Conservation (phyloP, 768 basidiomycete species). For the Auriscalpium microsporum region DNA sequence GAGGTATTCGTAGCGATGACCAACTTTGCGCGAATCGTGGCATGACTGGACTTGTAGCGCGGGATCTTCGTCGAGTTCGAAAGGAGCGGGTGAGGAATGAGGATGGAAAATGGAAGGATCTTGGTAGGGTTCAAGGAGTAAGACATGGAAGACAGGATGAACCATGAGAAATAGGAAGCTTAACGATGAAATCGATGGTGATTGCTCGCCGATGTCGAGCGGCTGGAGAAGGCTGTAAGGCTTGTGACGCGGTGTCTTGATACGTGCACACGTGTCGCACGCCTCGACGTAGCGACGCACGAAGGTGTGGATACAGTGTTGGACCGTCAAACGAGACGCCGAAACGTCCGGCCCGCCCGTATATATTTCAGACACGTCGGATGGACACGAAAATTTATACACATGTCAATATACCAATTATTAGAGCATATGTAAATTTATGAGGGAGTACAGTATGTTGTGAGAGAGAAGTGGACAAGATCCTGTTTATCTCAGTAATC, state of each 20-base stretch:
- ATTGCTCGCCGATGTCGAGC: slow-evolving; percentile 21
- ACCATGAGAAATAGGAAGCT: slow-evolving; percentile 15
- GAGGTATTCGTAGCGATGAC: slow-evolving; percentile 29
- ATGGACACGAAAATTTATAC: too few species aligned
- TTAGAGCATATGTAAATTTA: too few species aligned
- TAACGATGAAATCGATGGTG: slow-evolving; percentile 17
- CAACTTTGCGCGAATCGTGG: slow-evolving; percentile 26
- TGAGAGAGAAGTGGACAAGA: too few species aligned
- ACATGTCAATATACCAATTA: too few species aligned
- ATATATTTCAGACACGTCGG: too few species aligned
- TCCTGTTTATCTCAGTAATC: too few species aligned
- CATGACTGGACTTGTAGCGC: slow-evolving; percentile 18
- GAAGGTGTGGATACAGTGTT: slow-evolving; percentile 17
- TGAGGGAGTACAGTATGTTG: too few species aligned
- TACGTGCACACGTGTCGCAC: slow-evolving; percentile 23
- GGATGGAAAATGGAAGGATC: slow-evolving; percentile 27
- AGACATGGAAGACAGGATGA: slow-evolving; percentile 33
- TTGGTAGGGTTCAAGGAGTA: slow-evolving; percentile 20
- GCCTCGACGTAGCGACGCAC: slow-evolving; percentile 24
- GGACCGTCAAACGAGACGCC: too few species aligned
- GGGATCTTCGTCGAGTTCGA: slow-evolving; percentile 14
- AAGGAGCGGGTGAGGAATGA: slow-evolving; percentile 14
- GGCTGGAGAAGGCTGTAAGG: slow-evolving; percentile 24
- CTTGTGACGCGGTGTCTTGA: slow-evolving; percentile 22
- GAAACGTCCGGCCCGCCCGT: too few species aligned